Evolutionary conservation across 2,329 filamentous ascomycete species (phyloP).

Genomic region (Fusarium stilboides): DNA sequence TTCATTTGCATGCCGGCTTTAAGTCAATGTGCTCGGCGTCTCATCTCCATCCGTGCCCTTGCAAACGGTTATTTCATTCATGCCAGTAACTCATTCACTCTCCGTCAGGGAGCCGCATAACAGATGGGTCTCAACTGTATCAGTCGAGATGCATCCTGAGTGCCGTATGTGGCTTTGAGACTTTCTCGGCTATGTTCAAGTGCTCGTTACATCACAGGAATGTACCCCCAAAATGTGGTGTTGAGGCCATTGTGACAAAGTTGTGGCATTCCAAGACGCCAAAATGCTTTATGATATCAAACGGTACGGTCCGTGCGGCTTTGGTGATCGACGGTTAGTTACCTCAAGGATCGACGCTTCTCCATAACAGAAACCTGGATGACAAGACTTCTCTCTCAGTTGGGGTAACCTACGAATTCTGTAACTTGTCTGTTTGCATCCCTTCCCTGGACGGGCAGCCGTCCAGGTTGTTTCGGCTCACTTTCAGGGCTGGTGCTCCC

Average conservation of each 20-base stretch:
- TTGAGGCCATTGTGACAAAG: slow-evolving; percentile 31
- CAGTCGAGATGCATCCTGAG: slow-evolving; percentile 29
- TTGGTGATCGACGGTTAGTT: slow-evolving; percentile 37
- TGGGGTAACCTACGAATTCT: slow-evolving; percentile 4
- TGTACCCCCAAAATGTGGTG: slow-evolving; percentile 32
- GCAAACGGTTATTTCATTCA: background rate
- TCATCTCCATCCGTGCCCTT: slow-evolving; percentile 12
- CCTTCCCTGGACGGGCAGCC: slow-evolving; percentile 16
- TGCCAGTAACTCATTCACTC: slow-evolving; percentile 17
- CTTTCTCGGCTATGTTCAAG: slow-evolving; percentile 14
- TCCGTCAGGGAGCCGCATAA: slow-evolving; percentile 10
- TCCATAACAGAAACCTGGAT: slow-evolving; percentile 25
- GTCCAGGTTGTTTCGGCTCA: slow-evolving; percentile 10
- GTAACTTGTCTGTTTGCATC: slow-evolving; percentile 2
- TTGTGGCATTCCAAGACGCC: slow-evolving; percentile 34
- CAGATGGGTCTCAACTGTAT: slow-evolving; percentile 20
- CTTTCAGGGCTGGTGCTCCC: slow-evolving; percentile 9
- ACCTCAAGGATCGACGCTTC: slow-evolving; percentile 32
- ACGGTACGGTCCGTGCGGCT: slow-evolving; percentile 46
- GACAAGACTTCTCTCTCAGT: slow-evolving; percentile 14
- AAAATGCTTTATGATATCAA: slow-evolving; percentile 22
- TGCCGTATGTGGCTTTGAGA: slow-evolving; percentile 29
- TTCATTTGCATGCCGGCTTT: slow-evolving; percentile 26
- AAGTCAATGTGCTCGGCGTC: slow-evolving; percentile 25
- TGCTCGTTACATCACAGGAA: slow-evolving; percentile 35